Evolutionary conservation across 2,329 filamentous ascomycete genomes (phyloP).

Genomic region (Cucurbitaria berberidis): DNA sequence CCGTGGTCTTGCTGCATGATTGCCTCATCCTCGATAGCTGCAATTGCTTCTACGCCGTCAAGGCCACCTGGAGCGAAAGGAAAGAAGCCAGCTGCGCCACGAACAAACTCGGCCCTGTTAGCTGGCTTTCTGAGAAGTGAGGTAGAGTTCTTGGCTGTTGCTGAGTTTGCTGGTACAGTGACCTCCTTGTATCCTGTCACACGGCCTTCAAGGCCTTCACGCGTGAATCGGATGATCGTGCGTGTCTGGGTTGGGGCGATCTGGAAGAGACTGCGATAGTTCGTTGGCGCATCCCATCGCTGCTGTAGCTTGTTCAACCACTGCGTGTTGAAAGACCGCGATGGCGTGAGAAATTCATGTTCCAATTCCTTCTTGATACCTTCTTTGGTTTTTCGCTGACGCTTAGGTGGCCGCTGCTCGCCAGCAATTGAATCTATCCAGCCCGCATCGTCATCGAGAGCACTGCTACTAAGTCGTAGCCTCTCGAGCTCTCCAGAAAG

Average conservation of each 20-base stretch:
- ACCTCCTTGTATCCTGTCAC: slow-evolving; percentile 95
- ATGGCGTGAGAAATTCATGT: slow-evolving; percentile 77
- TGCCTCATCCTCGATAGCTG: slow-evolving; percentile 80
- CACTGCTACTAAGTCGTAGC: slow-evolving; percentile 54
- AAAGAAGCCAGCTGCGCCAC: slow-evolving; percentile 91
- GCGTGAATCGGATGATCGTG: slow-evolving; percentile 90
- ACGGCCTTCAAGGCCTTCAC: slow-evolving; percentile 88
- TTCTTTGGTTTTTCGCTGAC: slow-evolving; percentile 61
- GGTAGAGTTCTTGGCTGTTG: slow-evolving; percentile 93
- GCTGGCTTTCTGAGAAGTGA: slow-evolving; percentile 87
- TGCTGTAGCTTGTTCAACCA: slow-evolving; percentile 93
- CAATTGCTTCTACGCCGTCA: slow-evolving; percentile 83
- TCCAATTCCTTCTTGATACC: slow-evolving; percentile 75
- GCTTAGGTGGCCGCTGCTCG: slow-evolving; percentile 59
- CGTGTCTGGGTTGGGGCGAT: slow-evolving; percentile 90
- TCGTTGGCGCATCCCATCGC: slow-evolving; percentile 81
- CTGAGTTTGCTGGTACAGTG: slow-evolving; percentile 85
- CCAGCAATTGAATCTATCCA: slow-evolving; percentile 67
- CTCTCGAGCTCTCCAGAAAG: slow-evolving; percentile 59
- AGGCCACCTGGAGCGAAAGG: slow-evolving; percentile 91
- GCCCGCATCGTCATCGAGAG: slow-evolving; percentile 24
- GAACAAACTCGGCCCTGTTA: slow-evolving; percentile 85
- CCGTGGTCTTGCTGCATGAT: slow-evolving; percentile 58
- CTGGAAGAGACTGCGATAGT: slow-evolving; percentile 84
- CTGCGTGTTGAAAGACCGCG: slow-evolving; percentile 76